These are phyloP conservation scores for Botrytis deweyae DNA, from an alignment of 2,329 filamentous ascomycete genomes.

Conservation along the genomic window DNA sequence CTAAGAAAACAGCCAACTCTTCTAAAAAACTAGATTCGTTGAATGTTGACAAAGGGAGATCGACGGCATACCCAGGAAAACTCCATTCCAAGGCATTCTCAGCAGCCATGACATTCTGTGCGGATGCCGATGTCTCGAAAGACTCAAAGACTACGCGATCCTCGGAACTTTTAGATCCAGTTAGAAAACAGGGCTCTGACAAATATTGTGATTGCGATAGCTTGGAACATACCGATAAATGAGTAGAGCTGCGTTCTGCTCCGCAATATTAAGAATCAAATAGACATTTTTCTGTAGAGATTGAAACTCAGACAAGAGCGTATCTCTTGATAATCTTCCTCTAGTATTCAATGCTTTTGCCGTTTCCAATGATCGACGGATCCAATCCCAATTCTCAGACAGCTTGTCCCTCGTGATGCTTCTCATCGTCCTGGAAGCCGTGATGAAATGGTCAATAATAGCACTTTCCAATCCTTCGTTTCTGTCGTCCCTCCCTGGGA, in stretches of 20 bases:
- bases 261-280: conserved; percentile 46
- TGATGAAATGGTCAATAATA: conserved; percentile 22
- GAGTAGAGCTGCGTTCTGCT: conserved; percentile 51
- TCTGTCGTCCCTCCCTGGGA: conserved; percentile 29
- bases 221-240: conserved; percentile 42
- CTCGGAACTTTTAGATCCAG: background rate
- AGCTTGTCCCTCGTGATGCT: background rate
- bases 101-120: conserved; percentile 52
- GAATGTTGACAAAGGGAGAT: conserved; percentile 46
- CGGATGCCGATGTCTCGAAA: conserved; percentile 58
- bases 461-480: conserved; percentile 20
- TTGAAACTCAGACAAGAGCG: conserved; percentile 37
- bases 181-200: background rate
- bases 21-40: conserved; percentile 46
- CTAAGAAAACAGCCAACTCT: conserved; percentile 52
- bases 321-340: conserved; percentile 27
- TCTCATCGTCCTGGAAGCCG: conserved; percentile 17
- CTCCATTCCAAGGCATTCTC: conserved; percentile 55
- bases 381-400: conserved; percentile 3
- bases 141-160: conserved; percentile 52
- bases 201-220: background rate
- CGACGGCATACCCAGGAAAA: conserved; percentile 57
- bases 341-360: conserved; percentile 24
- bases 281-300: conserved; percentile 36
- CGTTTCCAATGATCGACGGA: conserved; percentile 24